Evolutionary conservation across 345 rosid species (phyloP).

Genomic region (Populus alba): DNA sequence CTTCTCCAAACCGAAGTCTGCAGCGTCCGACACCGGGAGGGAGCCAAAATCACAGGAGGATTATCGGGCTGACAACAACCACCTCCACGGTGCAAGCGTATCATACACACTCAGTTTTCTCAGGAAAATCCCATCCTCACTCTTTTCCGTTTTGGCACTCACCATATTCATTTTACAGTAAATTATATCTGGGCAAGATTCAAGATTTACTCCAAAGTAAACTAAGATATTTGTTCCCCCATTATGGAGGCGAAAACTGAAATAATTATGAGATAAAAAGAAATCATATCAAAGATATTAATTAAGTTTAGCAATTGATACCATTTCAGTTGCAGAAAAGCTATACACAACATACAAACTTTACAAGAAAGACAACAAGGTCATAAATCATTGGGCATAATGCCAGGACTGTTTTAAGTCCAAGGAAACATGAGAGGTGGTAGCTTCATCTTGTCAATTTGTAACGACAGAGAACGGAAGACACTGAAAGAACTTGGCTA

Average conservation of each 20-base stretch:
- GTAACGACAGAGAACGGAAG: background rate
- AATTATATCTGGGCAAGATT: background rate
- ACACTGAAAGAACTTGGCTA: background rate
- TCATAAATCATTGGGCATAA: background rate
- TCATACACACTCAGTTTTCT: no score
- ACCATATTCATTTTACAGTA: background rate
- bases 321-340: background rate
- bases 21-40: no score
- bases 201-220: background rate
- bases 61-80: no score
- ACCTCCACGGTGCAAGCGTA: no score
- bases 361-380: constrained; percentile 7
- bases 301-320: background rate
- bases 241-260: background rate
- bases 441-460: background rate
- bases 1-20: no score
- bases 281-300: background rate
- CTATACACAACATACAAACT: constrained; percentile 13
- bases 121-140: background rate
- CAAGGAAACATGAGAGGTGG: background rate
- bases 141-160: background rate
- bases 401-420: background rate
- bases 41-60: no score
- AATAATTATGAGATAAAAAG: background rate
- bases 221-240: background rate